Base-by-base conservation (phyloP, 192 early-diverging fungal genomes). In the Coemansia sp. region DNA sequence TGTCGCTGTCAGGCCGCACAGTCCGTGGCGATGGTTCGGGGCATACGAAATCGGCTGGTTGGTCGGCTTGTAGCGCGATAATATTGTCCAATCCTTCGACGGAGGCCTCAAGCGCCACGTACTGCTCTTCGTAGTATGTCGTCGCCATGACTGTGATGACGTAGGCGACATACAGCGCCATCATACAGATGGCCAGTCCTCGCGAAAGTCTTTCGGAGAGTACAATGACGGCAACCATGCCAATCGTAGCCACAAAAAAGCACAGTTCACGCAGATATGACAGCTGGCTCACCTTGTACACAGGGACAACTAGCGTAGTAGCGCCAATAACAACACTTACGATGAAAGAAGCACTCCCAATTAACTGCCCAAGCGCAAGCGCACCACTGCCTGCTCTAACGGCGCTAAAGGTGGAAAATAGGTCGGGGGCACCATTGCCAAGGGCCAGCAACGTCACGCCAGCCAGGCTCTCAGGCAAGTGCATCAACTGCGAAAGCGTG, bases 401-500 rank as follows among this genome's bases (percentile, higher is more conserved):
- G 7, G 92, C 91, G 40, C 88, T 94, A 43, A 92, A 96, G 0
- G 96, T 97, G 47, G 93, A 90, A 66, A 96, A 94, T 29, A 98
- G 72, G 72, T 98, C 97, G 1, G 95, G 95, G 5, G 93, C 92
- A 22, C 95, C 97, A 77, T 98, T 98, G 13, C 95, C 95, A 24
- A 93, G 85, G 0, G 93, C 93, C n/a, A 94, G 74, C 78, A 94
- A 87, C 24, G 91, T 90, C 1, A 92, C 91, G 0, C 91, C 91
- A 3, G 91, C 91, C 78, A 98, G 86, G 58, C 91, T 92, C 71
- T 98, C 95, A 3, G 93, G 92, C 36, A 98, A 74, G 55, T 85
- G 84, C 34, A 98, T 70, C 52, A 88, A 85, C 64, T 86, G 76
- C 6, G 93, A 87, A 65, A 97, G 90, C 0, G 91, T 91, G 65